Conservation (phyloP, 108 stramenopile genomes). For the Bacterosira constricta region DNA sequence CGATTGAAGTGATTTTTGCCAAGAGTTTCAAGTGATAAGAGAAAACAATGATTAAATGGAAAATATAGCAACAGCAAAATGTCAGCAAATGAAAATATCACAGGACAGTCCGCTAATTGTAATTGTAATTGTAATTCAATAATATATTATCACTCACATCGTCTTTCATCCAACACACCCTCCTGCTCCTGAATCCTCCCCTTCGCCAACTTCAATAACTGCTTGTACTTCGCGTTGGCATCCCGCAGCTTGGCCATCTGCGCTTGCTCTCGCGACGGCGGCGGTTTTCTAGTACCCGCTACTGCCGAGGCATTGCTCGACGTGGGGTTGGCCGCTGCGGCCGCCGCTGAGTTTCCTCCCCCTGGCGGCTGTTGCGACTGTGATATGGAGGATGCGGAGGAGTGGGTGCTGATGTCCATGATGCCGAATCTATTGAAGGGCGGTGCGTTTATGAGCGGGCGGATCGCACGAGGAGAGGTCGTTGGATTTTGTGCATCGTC, state of each 20-base stretch:
- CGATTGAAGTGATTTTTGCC: not conserved
- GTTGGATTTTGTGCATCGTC: no score
- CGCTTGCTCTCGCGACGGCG: slow-evolving; percentile 17
- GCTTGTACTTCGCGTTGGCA: slow-evolving; percentile 88
- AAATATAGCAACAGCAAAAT: not conserved
- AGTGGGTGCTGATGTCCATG: slow-evolving; percentile 29
- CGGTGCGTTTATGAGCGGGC: not conserved
- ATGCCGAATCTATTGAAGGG: not conserved
- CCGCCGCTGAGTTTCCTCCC: not conserved
- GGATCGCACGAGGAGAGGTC: no score
- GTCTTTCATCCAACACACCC: slow-evolving; percentile 64
- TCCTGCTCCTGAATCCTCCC: slow-evolving; percentile 87
- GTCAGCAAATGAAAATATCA: not conserved
- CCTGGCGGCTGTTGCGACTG: not conserved
- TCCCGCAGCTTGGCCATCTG: slow-evolving; percentile 81
- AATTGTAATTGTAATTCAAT: no score
- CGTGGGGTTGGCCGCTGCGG: not conserved
- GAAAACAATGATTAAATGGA: not conserved
- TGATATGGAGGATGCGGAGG: slow-evolving; percentile 6
- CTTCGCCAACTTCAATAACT: slow-evolving; percentile 87
- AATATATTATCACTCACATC: slow-evolving; percentile 34
- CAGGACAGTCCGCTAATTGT: no score
- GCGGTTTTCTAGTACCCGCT: not conserved
- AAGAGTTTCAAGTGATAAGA: not conserved
- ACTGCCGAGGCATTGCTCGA: not conserved